Conservation (phyloP, 1,284 basidiomycete species). For the Earliella scabrosa region DNA sequence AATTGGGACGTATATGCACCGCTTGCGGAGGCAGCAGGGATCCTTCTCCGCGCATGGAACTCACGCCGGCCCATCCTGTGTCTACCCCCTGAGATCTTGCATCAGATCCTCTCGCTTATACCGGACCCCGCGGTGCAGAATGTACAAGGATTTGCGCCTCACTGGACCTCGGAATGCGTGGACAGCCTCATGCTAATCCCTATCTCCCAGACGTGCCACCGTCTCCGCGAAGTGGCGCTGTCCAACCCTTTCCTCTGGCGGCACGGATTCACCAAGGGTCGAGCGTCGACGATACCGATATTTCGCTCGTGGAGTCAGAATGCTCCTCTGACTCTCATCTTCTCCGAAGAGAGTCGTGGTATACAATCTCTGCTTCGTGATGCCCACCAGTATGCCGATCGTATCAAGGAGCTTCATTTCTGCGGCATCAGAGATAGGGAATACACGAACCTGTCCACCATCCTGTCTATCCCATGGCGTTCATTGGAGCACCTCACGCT, state of each 20-base stretch:
- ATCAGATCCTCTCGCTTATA: no score
- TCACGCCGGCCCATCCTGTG: no score
- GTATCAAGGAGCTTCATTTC: not conserved
- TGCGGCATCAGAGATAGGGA: not conserved
- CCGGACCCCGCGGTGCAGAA: no score
- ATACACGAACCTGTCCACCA: no score
- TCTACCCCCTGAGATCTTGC: no score
- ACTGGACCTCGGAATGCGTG: not conserved
- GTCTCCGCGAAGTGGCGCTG: not conserved
- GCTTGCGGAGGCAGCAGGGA: no score
- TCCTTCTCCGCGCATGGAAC: no score
- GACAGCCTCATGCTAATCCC: not conserved
- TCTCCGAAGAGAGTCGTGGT: not conserved
- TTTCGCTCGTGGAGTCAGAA: not conserved
- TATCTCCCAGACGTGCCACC: not conserved
- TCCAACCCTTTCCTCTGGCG: not conserved
- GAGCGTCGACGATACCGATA: not conserved
- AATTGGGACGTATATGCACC: no score
- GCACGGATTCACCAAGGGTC: not conserved
- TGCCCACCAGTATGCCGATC: no score
- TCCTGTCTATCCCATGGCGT: not conserved
- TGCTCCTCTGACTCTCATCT: not conserved
- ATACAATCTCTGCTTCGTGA: no score
- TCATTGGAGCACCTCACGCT: not conserved
- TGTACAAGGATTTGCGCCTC: not conserved